Evolutionary conservation across 1,284 basidiomycete genomes (phyloP).

Genomic region (Cutaneotrichosporon sp.): DNA sequence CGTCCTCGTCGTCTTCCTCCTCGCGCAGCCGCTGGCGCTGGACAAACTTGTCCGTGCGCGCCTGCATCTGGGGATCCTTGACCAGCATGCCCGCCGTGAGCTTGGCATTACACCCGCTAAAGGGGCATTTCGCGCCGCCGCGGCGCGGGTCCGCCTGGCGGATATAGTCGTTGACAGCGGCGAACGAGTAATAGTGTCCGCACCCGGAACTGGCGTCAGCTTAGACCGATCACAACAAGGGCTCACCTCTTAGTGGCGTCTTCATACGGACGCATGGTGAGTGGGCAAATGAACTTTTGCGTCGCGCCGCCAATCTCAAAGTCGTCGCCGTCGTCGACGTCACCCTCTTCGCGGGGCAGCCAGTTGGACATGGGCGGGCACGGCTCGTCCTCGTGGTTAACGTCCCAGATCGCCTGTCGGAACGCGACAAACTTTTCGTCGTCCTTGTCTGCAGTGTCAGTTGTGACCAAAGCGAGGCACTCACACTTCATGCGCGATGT

Average conservation of each 20-base stretch:
- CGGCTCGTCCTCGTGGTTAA: slow-evolving; percentile 56
- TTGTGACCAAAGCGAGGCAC: neutral
- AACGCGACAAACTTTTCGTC: slow-evolving; percentile 60
- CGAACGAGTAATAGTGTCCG: slow-evolving; percentile 26
- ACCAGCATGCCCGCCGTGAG: neutral
- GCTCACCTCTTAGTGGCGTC: slow-evolving; percentile 59
- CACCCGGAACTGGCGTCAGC: slow-evolving; percentile 49
- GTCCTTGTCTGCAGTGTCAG: slow-evolving; percentile 46
- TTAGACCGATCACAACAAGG: no score
- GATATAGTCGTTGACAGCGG: slow-evolving; percentile 19
- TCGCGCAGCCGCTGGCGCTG: neutral
- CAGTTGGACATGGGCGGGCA: slow-evolving; percentile 73
- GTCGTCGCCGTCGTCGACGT: slow-evolving; percentile 72
- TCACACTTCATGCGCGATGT: slow-evolving; percentile 23
- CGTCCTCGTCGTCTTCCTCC: slow-evolving; percentile 5
- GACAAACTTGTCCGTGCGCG: slow-evolving; percentile 3
- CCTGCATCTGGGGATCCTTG: slow-evolving; percentile 7
- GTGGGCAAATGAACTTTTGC: slow-evolving; percentile 72
- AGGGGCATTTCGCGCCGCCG: neutral
- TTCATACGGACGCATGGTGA: slow-evolving; percentile 60
- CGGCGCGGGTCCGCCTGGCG: neutral
- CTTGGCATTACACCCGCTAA: neutral
- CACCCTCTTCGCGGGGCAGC: slow-evolving; percentile 62
- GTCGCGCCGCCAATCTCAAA: slow-evolving; percentile 73
- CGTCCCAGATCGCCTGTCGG: slow-evolving; percentile 63